These are phyloP conservation scores for Calonectria fujianensis DNA, from an alignment of 2,329 filamentous ascomycete genomes.

Conservation along the genomic window DNA sequence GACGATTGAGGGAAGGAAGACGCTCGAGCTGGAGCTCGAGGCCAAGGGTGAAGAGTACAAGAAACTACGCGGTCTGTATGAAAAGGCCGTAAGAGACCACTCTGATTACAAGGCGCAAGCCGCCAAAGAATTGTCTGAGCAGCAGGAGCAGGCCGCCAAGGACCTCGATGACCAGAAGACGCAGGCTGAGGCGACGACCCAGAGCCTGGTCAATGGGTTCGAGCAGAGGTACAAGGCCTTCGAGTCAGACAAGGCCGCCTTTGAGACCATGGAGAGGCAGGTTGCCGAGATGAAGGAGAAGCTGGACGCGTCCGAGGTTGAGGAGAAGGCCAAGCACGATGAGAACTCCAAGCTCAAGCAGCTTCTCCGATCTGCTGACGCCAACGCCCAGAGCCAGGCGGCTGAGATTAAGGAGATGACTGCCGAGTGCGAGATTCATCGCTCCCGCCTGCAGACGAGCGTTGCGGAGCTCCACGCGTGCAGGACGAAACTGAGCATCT, in stretches of 20 bases:
- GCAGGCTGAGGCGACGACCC: slow-evolving; percentile 46
- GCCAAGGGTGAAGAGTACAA: slow-evolving; percentile 50
- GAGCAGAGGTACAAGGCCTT: slow-evolving; percentile 53
- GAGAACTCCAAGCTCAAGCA: slow-evolving; percentile 64
- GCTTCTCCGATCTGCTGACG: slow-evolving; percentile 44
- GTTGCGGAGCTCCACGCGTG: slow-evolving; percentile 45
- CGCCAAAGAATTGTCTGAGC: slow-evolving; percentile 51
- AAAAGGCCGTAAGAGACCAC: slow-evolving; percentile 51
- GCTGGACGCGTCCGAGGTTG: slow-evolving; percentile 63
- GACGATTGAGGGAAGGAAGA: slow-evolving; percentile 46
- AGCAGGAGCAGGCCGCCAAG: slow-evolving; percentile 52
- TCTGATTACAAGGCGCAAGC: slow-evolving; percentile 50
- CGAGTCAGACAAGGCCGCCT: slow-evolving; percentile 51
- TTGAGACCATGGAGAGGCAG: slow-evolving; percentile 68
- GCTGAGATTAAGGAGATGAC: slow-evolving; percentile 54
- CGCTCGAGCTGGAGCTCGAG: slow-evolving; percentile 52
- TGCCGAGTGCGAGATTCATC: slow-evolving; percentile 53
- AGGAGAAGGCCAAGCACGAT: slow-evolving; percentile 64
- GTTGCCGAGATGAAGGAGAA: slow-evolving; percentile 64
- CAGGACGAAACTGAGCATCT: slow-evolving; percentile 48
- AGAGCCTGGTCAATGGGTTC: slow-evolving; percentile 51
- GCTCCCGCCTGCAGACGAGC: slow-evolving; percentile 49
- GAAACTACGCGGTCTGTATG: slow-evolving; percentile 53
- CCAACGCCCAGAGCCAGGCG: slow-evolving; percentile 43
- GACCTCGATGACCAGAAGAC: slow-evolving; percentile 52